phyloP scores from a whole-genome alignment of 2,329 filamentous ascomycete genomes.

The Tolypocladium sp. region DNA sequence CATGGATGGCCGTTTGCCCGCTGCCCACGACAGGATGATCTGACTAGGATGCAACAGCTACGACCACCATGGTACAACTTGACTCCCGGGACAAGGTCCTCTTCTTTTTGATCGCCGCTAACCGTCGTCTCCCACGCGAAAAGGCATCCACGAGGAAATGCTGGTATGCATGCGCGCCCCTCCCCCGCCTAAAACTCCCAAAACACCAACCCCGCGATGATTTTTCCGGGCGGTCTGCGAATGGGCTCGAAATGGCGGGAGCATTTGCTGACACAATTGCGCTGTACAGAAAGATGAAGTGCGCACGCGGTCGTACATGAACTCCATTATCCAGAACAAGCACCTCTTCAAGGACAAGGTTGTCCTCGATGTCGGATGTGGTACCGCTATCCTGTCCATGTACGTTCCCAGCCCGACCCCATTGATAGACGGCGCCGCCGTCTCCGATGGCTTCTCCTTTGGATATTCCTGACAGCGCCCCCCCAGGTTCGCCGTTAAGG shows the following conservation, averaged over 20 bases:
- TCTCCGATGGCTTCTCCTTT: not conserved
- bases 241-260: not conserved
- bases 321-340: conserved; percentile 93
- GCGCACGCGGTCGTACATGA: conserved; percentile 91
- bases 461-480: not conserved
- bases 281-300: conserved; percentile 84
- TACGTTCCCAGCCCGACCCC: conserved; percentile 35
- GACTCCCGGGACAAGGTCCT: not conserved
- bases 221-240: not conserved
- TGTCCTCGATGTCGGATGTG: conserved; percentile 94
- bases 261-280: conserved; percentile 10
- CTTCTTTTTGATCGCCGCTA: conserved; percentile 18
- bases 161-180: conserved; percentile 54
- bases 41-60: conserved; percentile 55
- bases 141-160: conserved; percentile 97
- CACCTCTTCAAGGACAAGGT: conserved; percentile 79
- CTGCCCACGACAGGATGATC: conserved; percentile 8
- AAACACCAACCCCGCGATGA: conserved; percentile 1
- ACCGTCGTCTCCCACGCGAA: conserved; percentile 2
- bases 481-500: conserved; percentile 85
- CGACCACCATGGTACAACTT: conserved; percentile 79
- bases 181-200: conserved; percentile 1
- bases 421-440: not conserved
- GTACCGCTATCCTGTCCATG: conserved; percentile 98
- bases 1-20: not conserved